Evolutionary conservation across 2,329 filamentous ascomycete genomes (phyloP).

Genomic region (Phialophora chinensis): DNA sequence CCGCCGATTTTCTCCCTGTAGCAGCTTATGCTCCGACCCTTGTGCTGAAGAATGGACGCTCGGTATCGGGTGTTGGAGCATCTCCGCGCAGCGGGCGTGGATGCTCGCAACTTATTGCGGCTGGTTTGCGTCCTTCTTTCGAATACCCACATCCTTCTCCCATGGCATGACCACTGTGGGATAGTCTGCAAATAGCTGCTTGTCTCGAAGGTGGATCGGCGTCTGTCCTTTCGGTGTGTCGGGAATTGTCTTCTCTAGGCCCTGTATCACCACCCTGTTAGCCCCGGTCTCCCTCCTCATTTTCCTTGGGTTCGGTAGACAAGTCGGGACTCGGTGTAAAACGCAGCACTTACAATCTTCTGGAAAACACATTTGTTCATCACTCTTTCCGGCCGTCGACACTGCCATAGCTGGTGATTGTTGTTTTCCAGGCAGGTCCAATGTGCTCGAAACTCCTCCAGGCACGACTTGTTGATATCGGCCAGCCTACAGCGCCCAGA

Average conservation of each 20-base stretch:
- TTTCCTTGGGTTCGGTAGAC: background rate
- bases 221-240: constrained; percentile 71
- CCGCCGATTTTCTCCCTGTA: background rate
- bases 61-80: background rate
- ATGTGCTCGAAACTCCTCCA: constrained; percentile 88
- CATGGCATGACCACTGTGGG: constrained; percentile 32
- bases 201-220: constrained; percentile 74
- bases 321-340: background rate
- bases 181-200: constrained; percentile 51
- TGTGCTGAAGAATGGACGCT: background rate
- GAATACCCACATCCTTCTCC: constrained; percentile 39
- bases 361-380: constrained; percentile 96
- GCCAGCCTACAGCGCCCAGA: constrained; percentile 70
- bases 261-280: constrained; percentile 55
- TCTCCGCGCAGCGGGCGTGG: background rate
- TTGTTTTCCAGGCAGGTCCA: constrained; percentile 96
- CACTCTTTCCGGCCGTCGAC: constrained; percentile 82
- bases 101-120: constrained; percentile 13
- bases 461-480: constrained; percentile 94
- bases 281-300: background rate
- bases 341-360: constrained; percentile 74
- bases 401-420: constrained; percentile 98
- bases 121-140: constrained; percentile 32
- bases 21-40: background rate
- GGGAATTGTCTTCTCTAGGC: constrained; percentile 80